These are phyloP conservation scores for Solanum hybrid DNA, from an alignment of 305 asterid species.

Conservation along the genomic window DNA sequence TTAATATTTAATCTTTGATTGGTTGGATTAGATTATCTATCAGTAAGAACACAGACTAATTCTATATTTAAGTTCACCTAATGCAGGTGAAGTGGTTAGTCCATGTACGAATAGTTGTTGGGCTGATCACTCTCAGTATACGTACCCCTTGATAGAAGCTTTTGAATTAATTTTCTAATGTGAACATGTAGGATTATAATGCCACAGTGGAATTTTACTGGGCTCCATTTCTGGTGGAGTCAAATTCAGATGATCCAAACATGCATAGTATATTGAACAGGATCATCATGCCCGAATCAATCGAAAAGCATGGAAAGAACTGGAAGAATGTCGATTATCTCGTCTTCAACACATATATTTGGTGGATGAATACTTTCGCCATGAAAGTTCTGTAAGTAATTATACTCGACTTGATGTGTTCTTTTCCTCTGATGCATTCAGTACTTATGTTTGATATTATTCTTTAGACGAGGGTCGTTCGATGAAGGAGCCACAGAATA, in stretches of 20 bases:
- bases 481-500: constrained; percentile 62
- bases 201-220: constrained; percentile 87
- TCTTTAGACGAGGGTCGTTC: constrained; percentile 68
- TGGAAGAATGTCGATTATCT: constrained; percentile 86
- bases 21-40: neutral
- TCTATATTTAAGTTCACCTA: neutral
- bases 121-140: neutral
- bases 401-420: neutral
- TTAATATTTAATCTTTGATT: neutral
- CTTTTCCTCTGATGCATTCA: neutral
- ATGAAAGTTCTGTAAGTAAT: constrained; percentile 81
- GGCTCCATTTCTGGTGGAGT: constrained; percentile 89
- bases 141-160: neutral
- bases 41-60: neutral
- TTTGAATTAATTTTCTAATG: neutral
- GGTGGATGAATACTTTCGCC: constrained; percentile 96
- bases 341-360: constrained; percentile 79
- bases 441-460: neutral
- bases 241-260: constrained; percentile 85
- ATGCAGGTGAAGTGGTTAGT: neutral
- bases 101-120: neutral
- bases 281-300: constrained; percentile 76
- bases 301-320: constrained; percentile 69
- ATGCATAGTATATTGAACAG: constrained; percentile 89
- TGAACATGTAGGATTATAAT: constrained; percentile 56